Base-by-base conservation (phyloP, 2,329 filamentous ascomycete genomes). In the Apiospora saccharicola region DNA sequence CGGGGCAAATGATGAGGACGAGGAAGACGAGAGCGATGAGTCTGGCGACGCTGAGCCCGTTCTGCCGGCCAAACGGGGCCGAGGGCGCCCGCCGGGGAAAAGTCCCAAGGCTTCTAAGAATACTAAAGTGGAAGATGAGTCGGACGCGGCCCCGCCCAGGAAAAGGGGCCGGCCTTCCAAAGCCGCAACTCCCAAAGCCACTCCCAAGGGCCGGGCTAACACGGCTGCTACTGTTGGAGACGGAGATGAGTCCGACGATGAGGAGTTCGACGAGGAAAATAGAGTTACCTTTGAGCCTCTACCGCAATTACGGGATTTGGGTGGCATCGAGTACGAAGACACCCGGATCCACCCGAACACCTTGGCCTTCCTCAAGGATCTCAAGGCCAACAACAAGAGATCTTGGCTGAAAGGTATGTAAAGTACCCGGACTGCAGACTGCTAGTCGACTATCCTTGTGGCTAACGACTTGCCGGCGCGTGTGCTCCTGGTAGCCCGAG, bases 381-480 rank as follows among this genome's bases (percentile, higher is more conserved):
- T 92, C 49, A 90, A 88, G 77, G 86, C 83, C 16, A 89, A 91
- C 76, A 92, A 92, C 75, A 82, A 86, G 72, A 83, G 90, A 43
- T 77, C 83, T 0, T 92, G 90, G 90, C 82, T 91, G 8, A 90
- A 90, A 76, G 82, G 88, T 90, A 80, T 64, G 26, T 16, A 8
- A 10, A 10, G 10, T 41, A 47, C 41, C 37, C 37, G 44, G 47
- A 67, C 30, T 74, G 74, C 41, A 30, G 4, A 68, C 57, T 12
- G 12, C 24, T 26, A 1, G 22, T 16, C 13, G 30, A 24, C n/a
- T 41, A 14, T 47, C 16, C 19, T 22, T 34, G 24, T 73, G 47
- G 16, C 68, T 71, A 49, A 46, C 22, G 49, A 72, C 71, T 71
- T 71, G 37, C 37, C 7, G 8, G 44, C 37, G 30, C n/a, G 26